Base-by-base conservation (phyloP, 148 eudicot genomes). In the Agrostemma githago region DNA sequence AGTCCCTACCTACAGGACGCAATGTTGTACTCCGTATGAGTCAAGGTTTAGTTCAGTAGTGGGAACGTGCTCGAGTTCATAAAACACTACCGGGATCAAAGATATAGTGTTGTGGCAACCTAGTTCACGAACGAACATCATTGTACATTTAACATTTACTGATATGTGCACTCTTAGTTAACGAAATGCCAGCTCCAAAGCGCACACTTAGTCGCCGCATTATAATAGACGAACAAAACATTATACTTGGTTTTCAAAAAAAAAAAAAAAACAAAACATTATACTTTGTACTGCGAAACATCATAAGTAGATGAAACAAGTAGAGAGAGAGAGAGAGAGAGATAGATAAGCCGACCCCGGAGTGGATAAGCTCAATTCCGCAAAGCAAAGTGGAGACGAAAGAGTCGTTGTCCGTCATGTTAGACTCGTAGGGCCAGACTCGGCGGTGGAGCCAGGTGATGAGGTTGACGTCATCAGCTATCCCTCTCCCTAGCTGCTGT, bases 401-500 rank as follows among this genome's bases (percentile, higher is more conserved):
- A 0, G 98, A 93, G 66, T 93, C 96, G 7, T 84, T 78, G 64
- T 85, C 84, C 0, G 90, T 86, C 92, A 93, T 90, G 80, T 88
- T 88, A 3, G 97, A 85, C 74, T 93, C 97, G 69, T 91, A 93
- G 44, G 98, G 98, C 98, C 98, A 93, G 72, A 93, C 86, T 44
- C 98, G 89, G 19, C 78, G 70, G 53, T 93, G 98, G 34, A 93
- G 77, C 98, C 98, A 93, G 8, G 97, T 93, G n/a, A 93, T 71
- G 78, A 93, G 76, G 76, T 93, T 94, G 56, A 93, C 96, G 8
- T 93, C 98, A 77, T 93, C 98, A 5, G 98, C 98, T 34, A 93
- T 93, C 17, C 98, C 98, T 69, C 97, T 84, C 0, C 81, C 98
- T 10, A 93, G 82, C 76, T 93, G 98, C 74, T 93, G 98, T 8